These are phyloP conservation scores for Tinospora cordifolia DNA, from an alignment of 164 flowering plant genomes.

Conservation along the genomic window DNA sequence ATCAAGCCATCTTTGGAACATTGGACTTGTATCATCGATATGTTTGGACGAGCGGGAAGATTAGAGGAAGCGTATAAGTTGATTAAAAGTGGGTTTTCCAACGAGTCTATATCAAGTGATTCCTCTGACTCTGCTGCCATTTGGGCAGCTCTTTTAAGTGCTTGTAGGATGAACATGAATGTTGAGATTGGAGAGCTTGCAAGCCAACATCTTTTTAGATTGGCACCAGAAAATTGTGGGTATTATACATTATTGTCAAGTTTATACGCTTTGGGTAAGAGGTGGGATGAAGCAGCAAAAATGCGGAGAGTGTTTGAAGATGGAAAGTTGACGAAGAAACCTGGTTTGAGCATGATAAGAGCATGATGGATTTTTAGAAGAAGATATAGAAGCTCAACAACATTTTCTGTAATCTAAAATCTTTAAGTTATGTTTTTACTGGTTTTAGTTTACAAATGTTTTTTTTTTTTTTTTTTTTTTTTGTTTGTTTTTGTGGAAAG, in stretches of 20 bases:
- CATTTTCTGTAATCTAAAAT: not conserved
- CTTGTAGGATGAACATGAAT: slow-evolving; percentile 21
- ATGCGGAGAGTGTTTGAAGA: slow-evolving; percentile 26
- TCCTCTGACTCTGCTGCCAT: slow-evolving; percentile 21
- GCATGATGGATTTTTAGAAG: slow-evolving; percentile 6
- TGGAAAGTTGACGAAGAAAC: slow-evolving; percentile 24
- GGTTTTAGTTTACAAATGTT: too few species aligned
- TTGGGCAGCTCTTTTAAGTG: slow-evolving; percentile 30
- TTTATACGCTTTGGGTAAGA: slow-evolving; percentile 23
- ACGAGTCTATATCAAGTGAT: slow-evolving; percentile 1
- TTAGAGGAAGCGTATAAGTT: slow-evolving; percentile 31
- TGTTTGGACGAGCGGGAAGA: slow-evolving; percentile 37
- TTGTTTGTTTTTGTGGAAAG: too few species aligned
- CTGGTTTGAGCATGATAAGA: slow-evolving; percentile 25
- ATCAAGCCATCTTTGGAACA: slow-evolving; percentile 29
- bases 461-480: too few species aligned
- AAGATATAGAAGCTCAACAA: not conserved
- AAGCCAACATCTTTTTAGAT: slow-evolving; percentile 22
- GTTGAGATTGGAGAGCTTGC: slow-evolving; percentile 27
- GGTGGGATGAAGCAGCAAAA: slow-evolving; percentile 27
- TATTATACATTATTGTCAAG: slow-evolving; percentile 26
- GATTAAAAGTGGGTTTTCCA: slow-evolving; percentile 15
- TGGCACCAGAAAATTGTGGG: slow-evolving; percentile 30
- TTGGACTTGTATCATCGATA: slow-evolving; percentile 32
- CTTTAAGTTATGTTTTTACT: too few species aligned